Evolutionary conservation across 2,329 filamentous ascomycete species (phyloP), one percentile per base, ranked within the genome.

Genomic region (Sclerotinia subarctica): DNA sequence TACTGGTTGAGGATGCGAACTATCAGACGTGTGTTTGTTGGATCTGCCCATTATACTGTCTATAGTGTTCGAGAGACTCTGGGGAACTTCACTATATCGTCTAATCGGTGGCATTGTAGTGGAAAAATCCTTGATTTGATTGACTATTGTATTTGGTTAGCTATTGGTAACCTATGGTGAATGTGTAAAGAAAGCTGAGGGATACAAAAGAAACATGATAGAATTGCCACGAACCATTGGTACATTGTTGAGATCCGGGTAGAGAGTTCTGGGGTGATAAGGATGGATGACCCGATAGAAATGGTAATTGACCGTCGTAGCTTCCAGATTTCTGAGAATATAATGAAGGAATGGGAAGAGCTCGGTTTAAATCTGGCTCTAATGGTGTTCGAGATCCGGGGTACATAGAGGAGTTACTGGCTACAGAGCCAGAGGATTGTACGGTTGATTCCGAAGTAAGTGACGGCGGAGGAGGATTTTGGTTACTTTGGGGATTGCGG

Each of bases 311-410:
- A 13, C 71, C 72, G 7, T 78, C 76, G 52, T 71, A 75, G 17
- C 54, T 69, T 35, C 70, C 70, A 21, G 74, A 67, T 64, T 76
- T 77, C 32, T 74, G 73, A 8, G 71, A 24, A 62, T 72, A 77
- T 11, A 74, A 44, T 6, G 74, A 54, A 13, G 75, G 73, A 5
- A 77, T 73, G 3, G 73, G 72, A 11, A 76, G 67, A 49, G 74
- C 56, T 49, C 76, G 71, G 21, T 77, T 76, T 5, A 74, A 54
- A 35, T 73, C 68, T 2, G 76, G 73, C 44, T 78, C 76, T 58
- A 78, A 64, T 2, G 75, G 76, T 17, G 75, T 77, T 7, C 73
- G 73, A 49, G 76, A 76, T 6, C 70, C 71, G 44, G 73, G 75
- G 46, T 72, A 76, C 29, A 69, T 51, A n/a, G 75, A 76, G 17